These are phyloP conservation scores for Aegilops tauschii DNA, from an alignment of 176 grass and related monocot species.

Conservation along the genomic window DNA sequence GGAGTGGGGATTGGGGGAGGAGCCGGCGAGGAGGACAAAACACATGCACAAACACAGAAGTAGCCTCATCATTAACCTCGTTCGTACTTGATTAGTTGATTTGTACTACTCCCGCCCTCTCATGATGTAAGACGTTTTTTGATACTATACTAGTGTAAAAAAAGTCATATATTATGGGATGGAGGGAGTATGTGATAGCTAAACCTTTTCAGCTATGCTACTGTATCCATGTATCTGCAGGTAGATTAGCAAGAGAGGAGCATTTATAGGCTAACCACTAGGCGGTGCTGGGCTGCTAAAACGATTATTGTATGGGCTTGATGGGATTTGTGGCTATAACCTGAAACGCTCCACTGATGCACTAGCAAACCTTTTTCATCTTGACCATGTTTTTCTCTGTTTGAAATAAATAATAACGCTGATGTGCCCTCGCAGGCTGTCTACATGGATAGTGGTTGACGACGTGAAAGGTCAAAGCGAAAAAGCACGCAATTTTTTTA, in stretches of 20 bases:
- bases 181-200: too few species aligned
- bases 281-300: too few species aligned
- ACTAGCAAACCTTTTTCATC: neutral
- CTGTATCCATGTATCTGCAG: neutral
- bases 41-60: conserved; percentile 11
- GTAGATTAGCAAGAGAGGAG: neutral
- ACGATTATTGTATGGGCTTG: too few species aligned
- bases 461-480: conserved; percentile 3
- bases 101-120: too few species aligned
- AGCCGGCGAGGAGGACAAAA: neutral
- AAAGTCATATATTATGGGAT: too few species aligned
- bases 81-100: neutral
- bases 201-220: neutral
- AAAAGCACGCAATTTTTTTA: neutral
- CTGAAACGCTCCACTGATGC: too few species aligned
- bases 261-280: neutral
- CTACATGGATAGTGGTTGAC: neutral
- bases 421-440: neutral
- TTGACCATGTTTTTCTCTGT: neutral
- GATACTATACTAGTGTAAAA: too few species aligned
- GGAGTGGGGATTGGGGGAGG: neutral
- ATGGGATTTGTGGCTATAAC: too few species aligned
- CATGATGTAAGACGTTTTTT: too few species aligned
- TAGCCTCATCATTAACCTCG: conserved; percentile 10
- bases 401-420: neutral